Percentiles rank a stretch among this genome's conserved stretches.
phyloP scores from a whole-genome alignment of 169 alveolate genomes.

The Theileria annulata region DNA sequence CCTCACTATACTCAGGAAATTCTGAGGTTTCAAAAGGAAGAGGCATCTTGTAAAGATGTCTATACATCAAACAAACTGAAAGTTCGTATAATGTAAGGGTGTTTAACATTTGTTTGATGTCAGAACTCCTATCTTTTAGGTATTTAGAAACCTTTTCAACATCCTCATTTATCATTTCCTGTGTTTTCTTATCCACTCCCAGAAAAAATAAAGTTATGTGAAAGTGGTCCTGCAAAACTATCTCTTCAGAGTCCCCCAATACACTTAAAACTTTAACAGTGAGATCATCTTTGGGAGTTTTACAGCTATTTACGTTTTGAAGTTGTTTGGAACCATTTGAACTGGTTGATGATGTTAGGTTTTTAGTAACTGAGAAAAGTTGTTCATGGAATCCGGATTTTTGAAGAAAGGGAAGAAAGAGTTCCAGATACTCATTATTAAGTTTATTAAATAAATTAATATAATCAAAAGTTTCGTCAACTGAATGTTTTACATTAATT shows the following conservation, averaged over 20 bases:
- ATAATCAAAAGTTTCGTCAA: neutral
- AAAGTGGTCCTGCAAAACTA: constrained; percentile 31
- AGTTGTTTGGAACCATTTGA: neutral
- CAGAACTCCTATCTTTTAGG: constrained; percentile 27
- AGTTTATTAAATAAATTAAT: constrained; percentile 11
- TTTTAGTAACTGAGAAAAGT: neutral
- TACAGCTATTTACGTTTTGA: neutral
- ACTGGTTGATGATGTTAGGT: neutral
- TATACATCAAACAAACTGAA: constrained; percentile 45
- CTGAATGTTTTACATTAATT: constrained; percentile 8
- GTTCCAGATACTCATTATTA: constrained; percentile 34
- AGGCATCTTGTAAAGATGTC: constrained; percentile 35
- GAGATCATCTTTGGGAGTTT: neutral
- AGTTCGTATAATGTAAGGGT: constrained; percentile 58
- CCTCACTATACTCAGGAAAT: neutral
- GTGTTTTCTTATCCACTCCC: constrained; percentile 18
- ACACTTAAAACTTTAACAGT: neutral
- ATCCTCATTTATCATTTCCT: constrained; percentile 13
- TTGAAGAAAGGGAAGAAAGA: constrained; percentile 11
- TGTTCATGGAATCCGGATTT: neutral
- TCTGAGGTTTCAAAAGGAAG: constrained; percentile 27
- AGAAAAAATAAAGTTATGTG: constrained; percentile 58
- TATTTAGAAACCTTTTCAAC: constrained; percentile 21
- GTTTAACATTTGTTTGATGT: constrained; percentile 8
- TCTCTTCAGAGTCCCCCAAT: constrained; percentile 22